These are phyloP conservation scores for Heterobasidion occidentale DNA, from an alignment of 1,284 basidiomycete genomes.

Conservation along the genomic window DNA sequence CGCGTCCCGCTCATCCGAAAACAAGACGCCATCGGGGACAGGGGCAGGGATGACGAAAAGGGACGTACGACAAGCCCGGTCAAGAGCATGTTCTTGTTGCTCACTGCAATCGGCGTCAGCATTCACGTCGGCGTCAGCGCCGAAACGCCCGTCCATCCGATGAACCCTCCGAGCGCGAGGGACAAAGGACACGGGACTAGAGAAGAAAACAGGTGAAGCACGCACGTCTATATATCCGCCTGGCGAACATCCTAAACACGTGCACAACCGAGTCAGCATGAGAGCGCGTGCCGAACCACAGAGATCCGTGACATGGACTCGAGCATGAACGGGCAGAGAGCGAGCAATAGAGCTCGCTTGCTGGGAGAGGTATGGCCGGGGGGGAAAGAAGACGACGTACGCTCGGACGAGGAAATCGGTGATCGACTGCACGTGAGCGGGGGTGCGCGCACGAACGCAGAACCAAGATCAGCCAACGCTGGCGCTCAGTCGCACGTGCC, in stretches of 20 bases:
- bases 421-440: conserved; percentile 11
- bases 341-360: no score
- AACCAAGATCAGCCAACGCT: background rate
- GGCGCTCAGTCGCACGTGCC: no score
- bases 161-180: no score
- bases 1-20: no score
- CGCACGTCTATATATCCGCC: conserved; percentile 12
- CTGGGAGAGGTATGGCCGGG: background rate
- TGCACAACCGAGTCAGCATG: background rate
- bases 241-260: conserved; percentile 16
- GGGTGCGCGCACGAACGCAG: background rate
- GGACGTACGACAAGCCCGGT: conserved; percentile 1
- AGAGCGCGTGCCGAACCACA: no score
- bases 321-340: no score
- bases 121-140: background rate
- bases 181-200: background rate
- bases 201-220: background rate
- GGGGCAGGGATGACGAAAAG: background rate
- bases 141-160: background rate
- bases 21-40: background rate
- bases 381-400: conserved; percentile 8
- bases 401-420: conserved; percentile 17
- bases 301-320: no score
- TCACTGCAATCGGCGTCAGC: conserved; percentile 4
- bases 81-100: conserved; percentile 8